Base-by-base conservation (phyloP, 108 stramenopile genomes). In the Pseudonitzschia delicatissima region DNA sequence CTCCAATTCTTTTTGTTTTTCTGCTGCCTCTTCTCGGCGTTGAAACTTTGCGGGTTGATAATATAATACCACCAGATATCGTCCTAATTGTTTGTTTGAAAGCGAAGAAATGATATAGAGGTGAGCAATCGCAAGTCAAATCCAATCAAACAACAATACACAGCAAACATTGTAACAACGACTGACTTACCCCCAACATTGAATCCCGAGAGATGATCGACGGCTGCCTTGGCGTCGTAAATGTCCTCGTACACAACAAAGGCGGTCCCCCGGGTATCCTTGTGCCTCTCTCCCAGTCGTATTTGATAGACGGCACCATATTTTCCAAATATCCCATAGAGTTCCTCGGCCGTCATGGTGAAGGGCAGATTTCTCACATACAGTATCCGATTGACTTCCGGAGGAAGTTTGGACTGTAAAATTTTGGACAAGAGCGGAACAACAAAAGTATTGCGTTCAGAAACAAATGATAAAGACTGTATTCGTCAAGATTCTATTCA, bases 271-370 rank as follows among this genome's bases (percentile, higher is more conserved):
- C 88, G 67, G 18, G 99, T 99, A 70, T 97, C 95, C 62, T 85
- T 81, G 45, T 76, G 49, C 45, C 71, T 84, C 32, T 90, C 88
- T 49, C 95, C 95, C 50, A 96, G 49, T 59, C 95, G 89, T 44
- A 96, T 93, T 71, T 99, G 99, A 77, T 93, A 91, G 28, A 99
- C 95, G 6, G 99, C 96, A 12, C 99, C 99, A 74, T 98, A 99
- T 66, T 98, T 98, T 15, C 99, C 99, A 76, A 99, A 99, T 2
- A 98, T 97, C 17, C 96, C 95, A 70, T 98, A 99, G 52, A 99
- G 67, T 48, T 98, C 98, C n/a, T 98, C 97, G 4, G 97, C 77
- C 3, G 96, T 90, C 32, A 99, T 91, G 57, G 90, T 92, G 68
- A 97, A 99, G 12, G 99, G 99, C 6, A 99, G 81, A 72, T 99